Base-by-base conservation (phyloP, 257 asterid genomes). In the Lantana camara region DNA sequence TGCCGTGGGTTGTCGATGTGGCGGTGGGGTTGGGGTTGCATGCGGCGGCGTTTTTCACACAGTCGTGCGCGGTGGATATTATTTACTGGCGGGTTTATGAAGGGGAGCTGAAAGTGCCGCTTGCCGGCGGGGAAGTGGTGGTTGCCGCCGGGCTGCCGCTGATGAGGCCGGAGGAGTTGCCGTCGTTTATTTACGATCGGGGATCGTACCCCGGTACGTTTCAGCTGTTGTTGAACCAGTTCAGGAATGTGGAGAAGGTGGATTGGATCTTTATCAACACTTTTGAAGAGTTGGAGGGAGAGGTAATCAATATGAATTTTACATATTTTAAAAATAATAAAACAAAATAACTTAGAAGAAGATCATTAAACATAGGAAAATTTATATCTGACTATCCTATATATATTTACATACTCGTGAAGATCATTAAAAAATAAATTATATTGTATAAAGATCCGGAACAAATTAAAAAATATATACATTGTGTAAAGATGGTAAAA, bases 11-110 rank as follows among this genome's bases (percentile, higher is more conserved):
- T 13, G 2, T 41, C 5, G 71, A 23, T 1, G 75, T 78, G 42
- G 78, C 82, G 10, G 67, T 75, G 65, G 73, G 67, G 19, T 0
- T 69, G 7, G 80, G 84, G 6, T 7, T 63, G 7, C 4, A 0
- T 0, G 72, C 44, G 45, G 87, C 84, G 23, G 74, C 84, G 1
- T 81, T 81, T 11, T 78, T 81, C 76, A 81, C 84, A 5, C 84
- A 82, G 55, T 73, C 87, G 6, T 75, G 82, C 72, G 76, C 82
- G 13, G 82, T 82, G 27, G 71, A 73, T 9, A 71, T 27, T 4
- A 66, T 82, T 2, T 78, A 78, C 51, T 32, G 70, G 44, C 60
- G 46, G 0, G 78, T 72, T 9, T 49, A 49, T 42, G 29, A 50
- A 0, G 67, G 76, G 29, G 60, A 62, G 66, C 21, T 70, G 51